Evolutionary conservation across 2,329 filamentous ascomycete genomes (phyloP).

Genomic region (Fusarium sp.): DNA sequence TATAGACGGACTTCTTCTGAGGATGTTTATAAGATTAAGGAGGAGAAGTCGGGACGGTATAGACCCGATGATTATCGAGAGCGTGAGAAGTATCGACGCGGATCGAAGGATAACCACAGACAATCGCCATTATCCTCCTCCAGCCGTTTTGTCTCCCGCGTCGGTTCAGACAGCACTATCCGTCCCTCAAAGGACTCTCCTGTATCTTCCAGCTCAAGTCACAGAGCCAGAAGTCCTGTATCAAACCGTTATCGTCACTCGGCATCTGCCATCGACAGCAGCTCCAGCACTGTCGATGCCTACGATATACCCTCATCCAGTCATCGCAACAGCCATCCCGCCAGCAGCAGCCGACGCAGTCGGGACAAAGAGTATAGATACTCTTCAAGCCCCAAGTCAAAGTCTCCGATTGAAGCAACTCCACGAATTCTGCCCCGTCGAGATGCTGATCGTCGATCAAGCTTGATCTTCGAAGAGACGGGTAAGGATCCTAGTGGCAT

Average conservation of each 20-base stretch:
- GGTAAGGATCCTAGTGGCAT: constrained; percentile 21
- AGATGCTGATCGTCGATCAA: constrained; percentile 27
- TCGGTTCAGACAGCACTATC: constrained; percentile 30
- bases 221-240: constrained; percentile 33
- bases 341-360: constrained; percentile 25
- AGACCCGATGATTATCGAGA: constrained; percentile 32
- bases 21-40: constrained; percentile 26
- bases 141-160: constrained; percentile 20
- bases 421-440: constrained; percentile 26
- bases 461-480: constrained; percentile 27
- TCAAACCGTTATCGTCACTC: constrained; percentile 37
- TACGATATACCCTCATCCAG: constrained; percentile 22
- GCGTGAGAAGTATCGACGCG: constrained; percentile 30
- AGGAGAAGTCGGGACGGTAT: constrained; percentile 25
- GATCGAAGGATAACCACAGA: constrained; percentile 30
- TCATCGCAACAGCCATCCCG: constrained; percentile 10
- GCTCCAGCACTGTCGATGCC: constrained; percentile 11
- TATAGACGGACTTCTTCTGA: constrained; percentile 23
- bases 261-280: constrained; percentile 16
- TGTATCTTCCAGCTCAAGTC: constrained; percentile 5
- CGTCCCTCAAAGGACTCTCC: constrained; percentile 28
- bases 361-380: constrained; percentile 44
- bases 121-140: constrained; percentile 18
- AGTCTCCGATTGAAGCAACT: constrained; percentile 18
- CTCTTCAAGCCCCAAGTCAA: constrained; percentile 40